phyloP scores from a whole-genome alignment of 1,284 basidiomycete genomes.

The Heterobasidion annosum region DNA sequence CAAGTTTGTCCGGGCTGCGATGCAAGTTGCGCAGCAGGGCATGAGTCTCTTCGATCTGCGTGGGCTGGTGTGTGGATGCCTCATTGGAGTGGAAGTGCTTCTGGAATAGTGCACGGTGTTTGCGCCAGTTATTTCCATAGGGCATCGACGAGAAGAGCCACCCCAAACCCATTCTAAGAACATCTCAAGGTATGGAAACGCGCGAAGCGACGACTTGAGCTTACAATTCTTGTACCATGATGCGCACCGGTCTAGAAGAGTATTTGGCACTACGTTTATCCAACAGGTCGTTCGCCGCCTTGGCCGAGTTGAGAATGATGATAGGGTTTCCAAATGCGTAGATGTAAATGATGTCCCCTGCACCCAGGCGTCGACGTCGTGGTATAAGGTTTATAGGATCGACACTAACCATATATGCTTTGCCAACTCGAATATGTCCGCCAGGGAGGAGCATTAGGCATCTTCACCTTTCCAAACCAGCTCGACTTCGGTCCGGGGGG shows the following conservation, averaged over 20 bases:
- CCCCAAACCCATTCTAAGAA: neutral
- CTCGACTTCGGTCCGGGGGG: neutral
- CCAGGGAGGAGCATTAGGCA: neutral
- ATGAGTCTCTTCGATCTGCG: neutral
- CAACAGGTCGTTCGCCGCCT: conserved; percentile 27
- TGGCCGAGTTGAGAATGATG: conserved; percentile 27
- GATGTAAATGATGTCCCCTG: conserved; percentile 27
- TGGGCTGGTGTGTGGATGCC: neutral
- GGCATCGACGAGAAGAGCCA: neutral
- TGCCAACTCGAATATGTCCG: neutral
- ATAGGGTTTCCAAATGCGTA: conserved; percentile 24
- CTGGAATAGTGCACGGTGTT: neutral
- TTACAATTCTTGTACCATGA: conserved; percentile 12
- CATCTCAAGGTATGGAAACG: neutral
- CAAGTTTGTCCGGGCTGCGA: neutral
- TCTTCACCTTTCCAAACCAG: neutral
- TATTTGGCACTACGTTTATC: conserved; percentile 30
- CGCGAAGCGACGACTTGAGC: neutral
- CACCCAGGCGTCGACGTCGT: neutral
- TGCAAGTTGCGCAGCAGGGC: neutral
- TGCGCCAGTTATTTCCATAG: neutral
- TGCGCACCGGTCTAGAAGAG: conserved; percentile 22
- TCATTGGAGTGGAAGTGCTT: neutral
- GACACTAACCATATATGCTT: neutral
- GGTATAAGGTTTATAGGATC: neutral